A percentile compares a stretch with the other conserved stretches of the same genome.
Evolutionary conservation across 129 eudicot species (phyloP).

Genomic region (Lonicera japonica): DNA sequence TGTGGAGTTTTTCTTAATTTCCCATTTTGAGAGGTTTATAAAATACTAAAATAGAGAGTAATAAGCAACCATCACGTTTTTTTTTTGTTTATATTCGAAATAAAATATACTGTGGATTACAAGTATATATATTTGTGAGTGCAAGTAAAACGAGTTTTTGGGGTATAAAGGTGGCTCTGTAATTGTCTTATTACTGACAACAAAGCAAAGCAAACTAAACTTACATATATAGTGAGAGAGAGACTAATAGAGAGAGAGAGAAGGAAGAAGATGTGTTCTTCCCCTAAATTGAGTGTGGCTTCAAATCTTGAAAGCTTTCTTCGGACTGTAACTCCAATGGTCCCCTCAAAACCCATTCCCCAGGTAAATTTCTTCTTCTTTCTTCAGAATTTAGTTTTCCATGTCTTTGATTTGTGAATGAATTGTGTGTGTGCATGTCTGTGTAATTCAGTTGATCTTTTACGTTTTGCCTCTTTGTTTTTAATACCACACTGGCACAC

Average conservation of each 20-base stretch:
- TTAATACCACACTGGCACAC: too few relatives aligned
- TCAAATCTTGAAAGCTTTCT: constrained; percentile 18
- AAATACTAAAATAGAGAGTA: too few relatives aligned
- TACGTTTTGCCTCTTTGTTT: too few relatives aligned
- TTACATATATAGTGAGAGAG: background rate
- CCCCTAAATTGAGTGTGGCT: background rate
- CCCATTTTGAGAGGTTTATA: too few relatives aligned
- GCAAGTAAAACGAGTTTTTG: too few relatives aligned
- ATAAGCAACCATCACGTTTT: too few relatives aligned
- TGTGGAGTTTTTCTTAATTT: too few relatives aligned
- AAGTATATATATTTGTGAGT: too few relatives aligned
- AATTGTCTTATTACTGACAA: background rate
- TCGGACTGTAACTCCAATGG: constrained; percentile 10
- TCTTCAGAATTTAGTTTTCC: background rate
- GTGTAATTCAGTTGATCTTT: background rate
- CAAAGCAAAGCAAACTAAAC: background rate
- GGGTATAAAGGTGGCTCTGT: too few relatives aligned
- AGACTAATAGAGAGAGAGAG: background rate
- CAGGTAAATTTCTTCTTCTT: background rate
- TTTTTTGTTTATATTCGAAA: background rate
- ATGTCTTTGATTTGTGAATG: background rate
- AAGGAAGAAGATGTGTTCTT: background rate
- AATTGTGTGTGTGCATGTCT: background rate
- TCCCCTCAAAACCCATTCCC: constrained; percentile 6
- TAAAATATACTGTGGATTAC: background rate